Conservation (phyloP, 192 early-diverging fungal genomes). For the Linnemannia hyalina region DNA sequence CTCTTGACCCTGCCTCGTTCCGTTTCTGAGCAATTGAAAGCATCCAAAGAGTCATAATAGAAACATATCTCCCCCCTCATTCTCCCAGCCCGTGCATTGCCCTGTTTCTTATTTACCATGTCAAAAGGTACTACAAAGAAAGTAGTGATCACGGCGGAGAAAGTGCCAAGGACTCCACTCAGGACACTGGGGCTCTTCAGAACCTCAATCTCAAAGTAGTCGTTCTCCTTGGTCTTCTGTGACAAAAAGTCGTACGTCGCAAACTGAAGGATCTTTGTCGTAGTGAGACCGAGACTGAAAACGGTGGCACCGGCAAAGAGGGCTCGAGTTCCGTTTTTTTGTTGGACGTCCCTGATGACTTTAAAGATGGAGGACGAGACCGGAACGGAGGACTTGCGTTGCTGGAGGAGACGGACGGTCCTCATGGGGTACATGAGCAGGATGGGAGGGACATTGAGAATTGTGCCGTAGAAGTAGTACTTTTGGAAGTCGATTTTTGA, state of each 20-base stretch:
- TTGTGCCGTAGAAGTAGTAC: slow-evolving; percentile 54
- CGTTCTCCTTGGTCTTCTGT: slow-evolving; percentile 39
- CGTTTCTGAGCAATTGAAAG: slow-evolving; percentile 2
- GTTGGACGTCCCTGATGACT: slow-evolving; percentile 50
- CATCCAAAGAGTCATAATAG: not conserved
- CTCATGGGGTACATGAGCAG: slow-evolving; percentile 56
- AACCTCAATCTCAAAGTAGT: slow-evolving; percentile 24
- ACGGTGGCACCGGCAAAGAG: slow-evolving; percentile 52
- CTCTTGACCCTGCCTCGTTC: not conserved
- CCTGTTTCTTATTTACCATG: slow-evolving; percentile 27
- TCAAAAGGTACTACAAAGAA: slow-evolving; percentile 58
- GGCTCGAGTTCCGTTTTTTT: slow-evolving; percentile 49
- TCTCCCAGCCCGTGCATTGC: not conserved
- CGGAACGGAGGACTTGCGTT: slow-evolving; percentile 40
- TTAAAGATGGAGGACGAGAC: slow-evolving; percentile 56
- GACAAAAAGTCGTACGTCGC: slow-evolving; percentile 51
- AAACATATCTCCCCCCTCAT: not conserved
- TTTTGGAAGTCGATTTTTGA: slow-evolving; percentile 52
- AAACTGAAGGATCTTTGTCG: slow-evolving; percentile 56
- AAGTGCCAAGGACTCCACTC: slow-evolving; percentile 40
- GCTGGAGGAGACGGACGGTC: slow-evolving; percentile 56
- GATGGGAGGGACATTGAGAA: slow-evolving; percentile 58
- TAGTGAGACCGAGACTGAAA: slow-evolving; percentile 46
- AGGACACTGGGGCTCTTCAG: slow-evolving; percentile 30
- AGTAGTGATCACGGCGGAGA: slow-evolving; percentile 52